These are phyloP conservation scores for Botryotinia convoluta DNA, from an alignment of 2,329 filamentous ascomycete species.

Conservation along the genomic window DNA sequence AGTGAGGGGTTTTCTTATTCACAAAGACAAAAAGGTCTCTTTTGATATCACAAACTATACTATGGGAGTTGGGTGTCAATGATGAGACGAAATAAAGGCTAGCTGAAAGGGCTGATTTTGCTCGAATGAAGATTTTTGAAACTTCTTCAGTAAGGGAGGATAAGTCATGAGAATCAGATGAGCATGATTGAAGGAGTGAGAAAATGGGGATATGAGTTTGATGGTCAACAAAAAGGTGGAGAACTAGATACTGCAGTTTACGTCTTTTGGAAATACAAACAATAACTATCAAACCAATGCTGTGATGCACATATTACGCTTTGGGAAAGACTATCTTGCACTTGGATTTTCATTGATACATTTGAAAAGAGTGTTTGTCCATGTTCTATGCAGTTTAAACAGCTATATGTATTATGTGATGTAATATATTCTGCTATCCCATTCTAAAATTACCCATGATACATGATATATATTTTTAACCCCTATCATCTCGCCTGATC, in stretches of 20 bases:
- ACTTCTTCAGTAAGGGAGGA: neutral
- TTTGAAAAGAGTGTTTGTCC: neutral
- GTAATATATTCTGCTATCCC: neutral
- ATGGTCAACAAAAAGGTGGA: neutral
- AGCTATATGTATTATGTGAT: neutral
- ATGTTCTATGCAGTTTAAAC: neutral
- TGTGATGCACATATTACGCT: neutral
- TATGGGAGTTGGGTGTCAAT: slow-evolving; percentile 7
- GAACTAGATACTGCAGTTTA: neutral
- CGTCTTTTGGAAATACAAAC: neutral
- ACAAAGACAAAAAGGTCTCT: neutral
- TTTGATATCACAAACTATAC: slow-evolving; percentile 6
- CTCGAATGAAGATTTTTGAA: neutral
- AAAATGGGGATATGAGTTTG: slow-evolving; percentile 11
- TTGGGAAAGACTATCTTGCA: neutral
- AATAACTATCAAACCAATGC: neutral
- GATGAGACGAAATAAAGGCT: slow-evolving; percentile 15
- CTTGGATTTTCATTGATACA: neutral
- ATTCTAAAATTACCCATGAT: neutral
- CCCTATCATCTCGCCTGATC: neutral
- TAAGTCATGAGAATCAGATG: neutral
- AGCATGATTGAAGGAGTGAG: neutral
- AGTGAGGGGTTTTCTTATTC: neutral
- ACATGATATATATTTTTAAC: neutral
- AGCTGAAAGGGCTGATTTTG: neutral